Conservation (phyloP, 176 grass and related monocot species). For the Lolium rigidum region DNA sequence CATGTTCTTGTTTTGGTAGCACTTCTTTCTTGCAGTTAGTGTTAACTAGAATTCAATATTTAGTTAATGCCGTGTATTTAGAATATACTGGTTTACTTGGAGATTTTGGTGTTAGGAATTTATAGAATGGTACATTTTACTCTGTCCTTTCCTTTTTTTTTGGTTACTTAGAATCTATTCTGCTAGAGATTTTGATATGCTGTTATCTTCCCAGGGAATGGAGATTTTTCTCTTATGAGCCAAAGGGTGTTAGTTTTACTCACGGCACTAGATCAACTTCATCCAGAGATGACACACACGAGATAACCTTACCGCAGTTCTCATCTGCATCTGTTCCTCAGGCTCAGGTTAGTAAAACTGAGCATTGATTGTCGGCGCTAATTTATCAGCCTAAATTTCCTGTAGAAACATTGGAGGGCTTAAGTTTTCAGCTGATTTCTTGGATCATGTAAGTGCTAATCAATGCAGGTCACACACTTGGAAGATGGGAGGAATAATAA, state of each 20-base stretch:
- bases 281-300: slow-evolving; percentile 41
- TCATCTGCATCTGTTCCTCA: slow-evolving; percentile 84
- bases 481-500: slow-evolving; percentile 35
- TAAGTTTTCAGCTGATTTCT: slow-evolving; percentile 25
- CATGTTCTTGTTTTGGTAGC: not conserved
- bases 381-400: slow-evolving; percentile 26
- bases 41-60: not conserved
- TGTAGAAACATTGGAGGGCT: slow-evolving; percentile 19
- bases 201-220: slow-evolving; percentile 66
- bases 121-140: not conserved
- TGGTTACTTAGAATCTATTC: not conserved
- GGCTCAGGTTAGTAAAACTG: slow-evolving; percentile 59
- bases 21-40: not conserved
- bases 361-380: slow-evolving; percentile 11
- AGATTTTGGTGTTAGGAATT: slow-evolving; percentile 19
- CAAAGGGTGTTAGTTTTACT: slow-evolving; percentile 62
- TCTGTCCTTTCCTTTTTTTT: not conserved
- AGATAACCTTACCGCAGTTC: slow-evolving; percentile 72
- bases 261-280: slow-evolving; percentile 28
- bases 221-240: slow-evolving; percentile 83
- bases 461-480: slow-evolving; percentile 48
- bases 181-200: slow-evolving; percentile 13
- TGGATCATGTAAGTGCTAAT: slow-evolving; percentile 35
- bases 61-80: not conserved
- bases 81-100: not conserved